Base-by-base conservation (phyloP, 331 rosid species). In the Stylosanthes scabra region DNA sequence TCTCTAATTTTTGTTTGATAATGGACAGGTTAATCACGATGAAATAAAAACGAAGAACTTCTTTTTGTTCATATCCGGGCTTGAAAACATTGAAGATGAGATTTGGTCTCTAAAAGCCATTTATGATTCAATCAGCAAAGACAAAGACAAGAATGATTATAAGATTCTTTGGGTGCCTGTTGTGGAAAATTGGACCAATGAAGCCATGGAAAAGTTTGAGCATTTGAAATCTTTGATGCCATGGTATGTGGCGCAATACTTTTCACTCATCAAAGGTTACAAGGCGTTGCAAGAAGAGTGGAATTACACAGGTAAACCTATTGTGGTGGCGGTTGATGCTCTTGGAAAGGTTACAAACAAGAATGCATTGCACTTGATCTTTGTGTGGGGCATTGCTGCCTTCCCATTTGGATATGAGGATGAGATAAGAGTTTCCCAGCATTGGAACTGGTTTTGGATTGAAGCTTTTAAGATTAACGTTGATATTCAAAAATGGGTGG, bases 221-320 rank as follows among this genome's bases (percentile, higher is more conserved):
- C 1, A n/a, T 8, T 11, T 67, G 14, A 50, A 8, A 9, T 29
- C 31, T 0, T 16, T 0, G 16, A 68, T 68, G 61, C 61, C 72
- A 14, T 51, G 61, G 61, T 68, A 31, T 0, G 73, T 68, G 5
- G 25, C 52, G 5, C 39, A 10, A 0, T 37, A 68, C 51, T 41
- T 68, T 1, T 37, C 44, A 0, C 49, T 6, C 11, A 68, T 68
- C 9, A 10, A 52, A 68, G 62, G 62, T 3, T 8, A 14, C 9
- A 52, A 10, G 11, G 20, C 10, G 0, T 2, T 68, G 8, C 62
- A 68, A 34, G 8, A 5, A 1, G 4, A 2, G 15, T 52, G 62
- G 73, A 16, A 16, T 8, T 81, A 55, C 62, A 64, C 56, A 59
- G 78, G 82, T 0, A 81, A 78, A 72, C 86, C 84, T 27, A 70